Evolutionary conservation across 495 filamentous ascomycete genomes (phyloP).

Genomic region (Lophiotrema nucula): DNA sequence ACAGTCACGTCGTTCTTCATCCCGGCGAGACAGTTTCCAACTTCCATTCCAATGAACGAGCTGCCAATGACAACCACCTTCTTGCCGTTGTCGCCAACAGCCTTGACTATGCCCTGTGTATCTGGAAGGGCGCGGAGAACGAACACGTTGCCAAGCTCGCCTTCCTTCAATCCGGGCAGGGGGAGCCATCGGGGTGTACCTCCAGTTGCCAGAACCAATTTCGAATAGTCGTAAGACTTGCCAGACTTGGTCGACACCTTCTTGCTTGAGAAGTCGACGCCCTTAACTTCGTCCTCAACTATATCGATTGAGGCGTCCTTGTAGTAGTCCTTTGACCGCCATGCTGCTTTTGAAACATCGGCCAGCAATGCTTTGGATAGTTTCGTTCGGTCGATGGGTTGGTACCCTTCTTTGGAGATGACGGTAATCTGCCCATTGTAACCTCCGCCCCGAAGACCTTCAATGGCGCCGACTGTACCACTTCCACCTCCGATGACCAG

Average conservation of each 20-base stretch:
- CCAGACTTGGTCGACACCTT: conserved; percentile 70
- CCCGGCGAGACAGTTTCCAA: conserved; percentile 71
- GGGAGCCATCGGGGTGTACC: conserved; percentile 77
- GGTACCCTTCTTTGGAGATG: conserved; percentile 78
- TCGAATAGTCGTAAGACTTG: conserved; percentile 71
- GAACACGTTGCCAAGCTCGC: conserved; percentile 80
- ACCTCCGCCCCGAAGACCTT: conserved; percentile 75
- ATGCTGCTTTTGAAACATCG: conserved; percentile 74
- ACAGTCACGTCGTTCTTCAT: conserved; percentile 80
- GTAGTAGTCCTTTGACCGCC: conserved; percentile 74
- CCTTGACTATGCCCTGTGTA: conserved; percentile 68
- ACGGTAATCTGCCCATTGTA: conserved; percentile 80
- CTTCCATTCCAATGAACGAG: conserved; percentile 96
- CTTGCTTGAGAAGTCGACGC: conserved; percentile 72
- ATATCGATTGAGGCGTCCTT: conserved; percentile 69
- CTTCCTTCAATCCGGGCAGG: conserved; percentile 71
- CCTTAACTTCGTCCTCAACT: conserved; percentile 70
- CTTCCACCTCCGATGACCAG: conserved; percentile 87
- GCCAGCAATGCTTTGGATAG: conserved; percentile 89
- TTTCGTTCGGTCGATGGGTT: conserved; percentile 90
- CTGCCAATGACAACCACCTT: conserved; percentile 89
- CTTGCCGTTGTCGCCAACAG: conserved; percentile 80
- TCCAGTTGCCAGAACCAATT: conserved; percentile 85
- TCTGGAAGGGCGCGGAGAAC: conserved; percentile 72
- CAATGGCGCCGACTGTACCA: conserved; percentile 74